phyloP scores from a whole-genome alignment of 2,329 filamentous ascomycete species.

The Trichophyton mentagrophytes region DNA sequence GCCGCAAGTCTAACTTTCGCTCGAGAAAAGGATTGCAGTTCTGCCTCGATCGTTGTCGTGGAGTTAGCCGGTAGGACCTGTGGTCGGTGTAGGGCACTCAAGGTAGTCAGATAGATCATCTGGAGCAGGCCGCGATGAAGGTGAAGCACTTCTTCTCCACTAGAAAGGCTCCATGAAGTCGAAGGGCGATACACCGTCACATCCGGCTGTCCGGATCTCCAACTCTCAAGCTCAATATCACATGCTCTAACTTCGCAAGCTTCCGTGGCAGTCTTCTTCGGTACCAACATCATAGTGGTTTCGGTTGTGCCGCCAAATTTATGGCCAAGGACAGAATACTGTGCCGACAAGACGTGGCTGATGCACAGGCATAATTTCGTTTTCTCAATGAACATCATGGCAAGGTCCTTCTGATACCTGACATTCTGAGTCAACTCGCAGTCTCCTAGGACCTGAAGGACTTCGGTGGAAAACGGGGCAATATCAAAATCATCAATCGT shows the following conservation, averaged over 20 bases:
- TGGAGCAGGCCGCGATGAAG: conserved; percentile 77
- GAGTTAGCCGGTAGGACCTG: conserved; percentile 72
- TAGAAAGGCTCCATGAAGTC: conserved; percentile 43
- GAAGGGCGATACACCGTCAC: conserved; percentile 58
- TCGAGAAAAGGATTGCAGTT: conserved; percentile 70
- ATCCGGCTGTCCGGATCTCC: conserved; percentile 59
- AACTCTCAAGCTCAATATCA: conserved; percentile 64
- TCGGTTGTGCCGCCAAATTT: conserved; percentile 60
- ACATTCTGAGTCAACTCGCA: conserved; percentile 60
- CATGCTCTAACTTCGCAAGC: conserved; percentile 66
- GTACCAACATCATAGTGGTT: conserved; percentile 76
- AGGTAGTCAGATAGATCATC: conserved; percentile 86
- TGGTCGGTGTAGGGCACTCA: conserved; percentile 80
- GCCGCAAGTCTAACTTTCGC: conserved; percentile 73
- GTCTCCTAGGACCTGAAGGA: conserved; percentile 54
- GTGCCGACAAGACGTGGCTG: conserved; percentile 75
- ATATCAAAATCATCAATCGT: conserved; percentile 75
- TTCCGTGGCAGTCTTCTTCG: conserved; percentile 76
- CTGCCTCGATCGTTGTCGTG: conserved; percentile 42
- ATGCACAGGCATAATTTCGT: conserved; percentile 81
- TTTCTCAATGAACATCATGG: conserved; percentile 82
- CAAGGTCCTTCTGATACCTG: conserved; percentile 62
- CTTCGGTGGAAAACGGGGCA: conserved; percentile 51
- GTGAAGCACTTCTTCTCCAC: conserved; percentile 39
- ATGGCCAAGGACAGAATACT: conserved; percentile 82